Percentiles rank a stretch among this genome's conserved stretches.
Conservation (phyloP, 768 basidiomycete genomes). For the Boletus sp. region DNA sequence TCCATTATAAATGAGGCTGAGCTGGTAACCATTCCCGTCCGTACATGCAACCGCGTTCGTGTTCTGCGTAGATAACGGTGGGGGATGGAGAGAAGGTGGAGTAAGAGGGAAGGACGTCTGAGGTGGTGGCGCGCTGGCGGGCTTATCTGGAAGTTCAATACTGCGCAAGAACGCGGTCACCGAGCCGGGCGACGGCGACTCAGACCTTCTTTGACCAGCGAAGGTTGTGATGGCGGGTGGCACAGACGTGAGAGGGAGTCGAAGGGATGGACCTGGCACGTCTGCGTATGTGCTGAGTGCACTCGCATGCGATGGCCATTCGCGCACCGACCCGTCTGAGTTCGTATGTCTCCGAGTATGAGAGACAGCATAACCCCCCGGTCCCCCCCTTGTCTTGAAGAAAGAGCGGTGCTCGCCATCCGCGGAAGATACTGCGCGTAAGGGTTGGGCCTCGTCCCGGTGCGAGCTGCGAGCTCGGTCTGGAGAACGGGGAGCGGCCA, state of each 20-base stretch:
- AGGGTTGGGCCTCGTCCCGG: slow-evolving; percentile 6
- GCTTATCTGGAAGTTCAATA: slow-evolving; percentile 23
- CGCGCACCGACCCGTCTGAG: slow-evolving; percentile 3
- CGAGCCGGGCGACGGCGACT: slow-evolving; percentile 12
- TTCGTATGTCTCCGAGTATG: slow-evolving; percentile 4
- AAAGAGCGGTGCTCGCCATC: slow-evolving; percentile 2
- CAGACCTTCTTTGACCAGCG: neutral
- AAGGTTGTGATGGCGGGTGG: neutral
- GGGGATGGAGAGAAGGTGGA: slow-evolving; percentile 12
- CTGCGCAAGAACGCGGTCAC: slow-evolving; percentile 27
- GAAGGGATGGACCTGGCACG: slow-evolving; percentile 10
- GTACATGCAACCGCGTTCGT: neutral
- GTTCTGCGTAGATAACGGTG: slow-evolving; percentile 10
- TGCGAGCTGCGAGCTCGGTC: slow-evolving; percentile 8
- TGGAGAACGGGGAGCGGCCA: neutral
- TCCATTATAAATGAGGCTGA: slow-evolving; percentile 28
- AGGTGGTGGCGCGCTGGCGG: slow-evolving; percentile 5
- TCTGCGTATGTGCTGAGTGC: slow-evolving; percentile 11
- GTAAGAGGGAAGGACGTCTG: slow-evolving; percentile 11
- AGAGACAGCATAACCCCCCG: neutral
- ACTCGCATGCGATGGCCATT: slow-evolving; percentile 4
- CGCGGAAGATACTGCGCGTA: neutral
- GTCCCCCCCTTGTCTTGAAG: slow-evolving; percentile 10
- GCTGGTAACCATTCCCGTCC: slow-evolving; percentile 11
- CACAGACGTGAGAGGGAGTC: slow-evolving; percentile 13